Conservation (phyloP, 2,329 filamentous ascomycete species). For the Zasmidium citrigriseum region DNA sequence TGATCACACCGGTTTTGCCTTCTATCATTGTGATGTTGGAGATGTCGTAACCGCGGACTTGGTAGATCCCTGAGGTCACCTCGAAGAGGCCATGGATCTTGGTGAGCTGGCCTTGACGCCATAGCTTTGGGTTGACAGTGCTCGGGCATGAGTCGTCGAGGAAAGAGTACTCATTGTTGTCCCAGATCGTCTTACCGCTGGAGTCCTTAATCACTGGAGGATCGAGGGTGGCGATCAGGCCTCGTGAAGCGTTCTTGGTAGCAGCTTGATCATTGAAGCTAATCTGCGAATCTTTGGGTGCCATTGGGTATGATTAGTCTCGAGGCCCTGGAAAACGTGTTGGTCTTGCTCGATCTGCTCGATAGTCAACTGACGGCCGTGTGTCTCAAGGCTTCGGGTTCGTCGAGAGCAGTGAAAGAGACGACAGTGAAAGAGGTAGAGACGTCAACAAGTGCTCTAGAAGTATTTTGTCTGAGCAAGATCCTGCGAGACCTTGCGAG, state of each 20-base stretch:
- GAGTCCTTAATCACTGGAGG: neutral
- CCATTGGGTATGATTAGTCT: too few relatives aligned
- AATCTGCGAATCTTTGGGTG: neutral
- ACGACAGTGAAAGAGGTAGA: too few relatives aligned
- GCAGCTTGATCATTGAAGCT: neutral
- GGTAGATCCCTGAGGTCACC: neutral
- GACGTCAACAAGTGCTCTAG: too few relatives aligned
- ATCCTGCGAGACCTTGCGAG: too few relatives aligned
- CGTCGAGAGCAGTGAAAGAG: too few relatives aligned
- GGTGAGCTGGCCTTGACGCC: neutral
- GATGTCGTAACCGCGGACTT: neutral
- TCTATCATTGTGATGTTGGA: neutral
- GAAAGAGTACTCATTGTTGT: neutral
- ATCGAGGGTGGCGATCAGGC: neutral
- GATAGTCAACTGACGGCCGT: too few relatives aligned
- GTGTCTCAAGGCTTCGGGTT: too few relatives aligned
- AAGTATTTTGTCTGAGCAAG: too few relatives aligned
- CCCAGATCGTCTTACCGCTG: neutral
- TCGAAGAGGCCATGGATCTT: neutral
- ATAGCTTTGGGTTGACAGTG: slow-evolving; percentile 1
- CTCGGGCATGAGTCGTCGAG: neutral
- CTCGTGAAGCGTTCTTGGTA: neutral
- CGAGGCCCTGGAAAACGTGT: too few relatives aligned
- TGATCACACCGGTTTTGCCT: neutral
- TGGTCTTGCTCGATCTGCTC: too few relatives aligned